A percentile compares a stretch with the other conserved stretches of the same genome.
phyloP scores from a whole-genome alignment of 2,329 filamentous ascomycete genomes.

The Monosporascus sp. region DNA sequence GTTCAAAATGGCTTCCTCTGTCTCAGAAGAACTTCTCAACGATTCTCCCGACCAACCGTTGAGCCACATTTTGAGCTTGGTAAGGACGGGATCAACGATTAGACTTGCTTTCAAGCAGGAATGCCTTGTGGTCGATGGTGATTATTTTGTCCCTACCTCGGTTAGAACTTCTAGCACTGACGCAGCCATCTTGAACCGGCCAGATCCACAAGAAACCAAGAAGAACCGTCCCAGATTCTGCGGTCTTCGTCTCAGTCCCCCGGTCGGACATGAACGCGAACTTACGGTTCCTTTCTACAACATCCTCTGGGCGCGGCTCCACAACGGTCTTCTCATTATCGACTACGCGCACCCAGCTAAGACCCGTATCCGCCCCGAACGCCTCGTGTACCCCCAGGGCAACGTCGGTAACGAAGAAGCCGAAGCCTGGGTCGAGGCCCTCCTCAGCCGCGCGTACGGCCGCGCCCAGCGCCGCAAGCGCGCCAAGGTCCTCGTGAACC shows the following conservation, averaged over 20 bases:
- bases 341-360: background rate
- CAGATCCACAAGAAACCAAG: background rate
- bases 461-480: slow-evolving; percentile 64
- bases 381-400: background rate
- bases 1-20: too few relatives aligned
- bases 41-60: too few relatives aligned
- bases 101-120: too few relatives aligned
- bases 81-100: too few relatives aligned
- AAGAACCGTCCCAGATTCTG: background rate
- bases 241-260: background rate
- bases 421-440: slow-evolving; percentile 56
- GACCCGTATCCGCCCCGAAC: background rate
- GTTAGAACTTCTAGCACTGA: too few relatives aligned
- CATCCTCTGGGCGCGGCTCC: background rate
- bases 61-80: too few relatives aligned
- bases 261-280: background rate
- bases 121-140: too few relatives aligned
- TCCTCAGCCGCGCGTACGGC: slow-evolving; percentile 70
- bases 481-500: slow-evolving; percentile 86
- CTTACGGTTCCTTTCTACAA: background rate
- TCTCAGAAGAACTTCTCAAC: too few relatives aligned
- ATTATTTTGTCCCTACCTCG: too few relatives aligned
- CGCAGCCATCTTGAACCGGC: too few relatives aligned
- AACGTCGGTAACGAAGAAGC: slow-evolving; percentile 35
- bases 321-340: background rate